Evolutionary conservation across 1,284 basidiomycete genomes (phyloP), one percentile per base, ranked within the genome.

Genomic region (Sphagnurus paluster): DNA sequence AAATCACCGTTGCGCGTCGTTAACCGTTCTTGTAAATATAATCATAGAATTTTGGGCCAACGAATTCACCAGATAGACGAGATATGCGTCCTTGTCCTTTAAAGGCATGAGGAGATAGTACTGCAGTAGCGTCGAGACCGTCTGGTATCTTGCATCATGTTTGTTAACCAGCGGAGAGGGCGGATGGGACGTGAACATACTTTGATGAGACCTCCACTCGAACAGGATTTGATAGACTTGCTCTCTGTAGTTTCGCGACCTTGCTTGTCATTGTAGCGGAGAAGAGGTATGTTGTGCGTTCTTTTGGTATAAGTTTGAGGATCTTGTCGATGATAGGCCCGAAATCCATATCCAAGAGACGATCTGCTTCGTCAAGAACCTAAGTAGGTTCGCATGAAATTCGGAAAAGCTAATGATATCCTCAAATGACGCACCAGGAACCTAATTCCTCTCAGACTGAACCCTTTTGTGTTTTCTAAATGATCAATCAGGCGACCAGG

Each of bases 211-310:
- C 93, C 68, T 99, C 94, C 5, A 99, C 86, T 54, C 92, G 81
- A n/a, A 98, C 84, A 5, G 97, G 97, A 64, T 97, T 97, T 43
- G 84, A 82, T 59, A 99, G 75, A 74, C 90, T 93, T n/a, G 97
- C 96, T 45, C 97, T 76, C 66, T 99, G 96, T 6, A 99, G 76
- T 68, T 99, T 98, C 19, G 93, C 94, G 8, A 99, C 94, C 69
- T 98, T 99, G 17, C 93, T 97, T 2, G 96, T 98, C 95, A 99
- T 99, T n/a, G 97, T 99, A 1, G 97, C 97, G 11, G 94, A 97
- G 75, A 97, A 99, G 1, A 99, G 79, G 66, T 95, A 98, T 0
- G 97, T 99, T 26, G 87, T 90, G 16, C 97, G 82, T 61, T 99
- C 95, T 61, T 87, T 90, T 14, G 97, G 97, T 54, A 99, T 90